A percentile compares a stretch with the other conserved stretches of the same genome.
Evolutionary conservation across 2,329 filamentous ascomycete genomes (phyloP).

Genomic region (Exserohilum turcica): DNA sequence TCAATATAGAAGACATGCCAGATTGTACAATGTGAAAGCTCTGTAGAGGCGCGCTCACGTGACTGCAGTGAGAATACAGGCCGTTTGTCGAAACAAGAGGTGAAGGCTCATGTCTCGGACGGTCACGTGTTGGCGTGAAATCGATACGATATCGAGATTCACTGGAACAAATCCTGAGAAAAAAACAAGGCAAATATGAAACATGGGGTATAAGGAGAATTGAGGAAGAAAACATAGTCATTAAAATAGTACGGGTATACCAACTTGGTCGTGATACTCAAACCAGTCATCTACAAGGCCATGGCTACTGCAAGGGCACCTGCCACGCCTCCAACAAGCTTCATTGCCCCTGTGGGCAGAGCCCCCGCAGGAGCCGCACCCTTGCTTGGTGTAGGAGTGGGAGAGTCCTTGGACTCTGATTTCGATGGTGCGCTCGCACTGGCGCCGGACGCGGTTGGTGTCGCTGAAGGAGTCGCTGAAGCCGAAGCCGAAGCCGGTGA

Average conservation of each 20-base stretch:
- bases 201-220: neutral
- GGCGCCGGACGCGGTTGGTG: conserved; percentile 1
- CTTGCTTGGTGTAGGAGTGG: conserved; percentile 12
- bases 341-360: conserved; percentile 26
- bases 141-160: neutral
- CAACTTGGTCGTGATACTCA: neutral
- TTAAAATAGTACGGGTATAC: neutral
- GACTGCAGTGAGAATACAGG: too few species aligned
- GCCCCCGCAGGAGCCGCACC: conserved; percentile 26
- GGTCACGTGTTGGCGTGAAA: conserved; percentile 5
- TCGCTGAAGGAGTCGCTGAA: neutral
- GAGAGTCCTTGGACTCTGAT: conserved; percentile 16
- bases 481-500: conserved; percentile 8
- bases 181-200: too few species aligned
- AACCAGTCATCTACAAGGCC: conserved; percentile 21
- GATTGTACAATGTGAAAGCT: too few species aligned
- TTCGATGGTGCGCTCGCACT: conserved; percentile 12
- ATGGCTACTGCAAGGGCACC: conserved; percentile 31
- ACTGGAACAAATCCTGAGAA: neutral
- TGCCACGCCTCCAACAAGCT: conserved; percentile 29
- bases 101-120: neutral
- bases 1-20: neutral
- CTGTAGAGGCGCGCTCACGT: neutral
- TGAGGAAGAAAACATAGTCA: neutral
- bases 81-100: neutral